Conservation (phyloP, 192 early-diverging fungal species). For the Polychytrium aggregatum region DNA sequence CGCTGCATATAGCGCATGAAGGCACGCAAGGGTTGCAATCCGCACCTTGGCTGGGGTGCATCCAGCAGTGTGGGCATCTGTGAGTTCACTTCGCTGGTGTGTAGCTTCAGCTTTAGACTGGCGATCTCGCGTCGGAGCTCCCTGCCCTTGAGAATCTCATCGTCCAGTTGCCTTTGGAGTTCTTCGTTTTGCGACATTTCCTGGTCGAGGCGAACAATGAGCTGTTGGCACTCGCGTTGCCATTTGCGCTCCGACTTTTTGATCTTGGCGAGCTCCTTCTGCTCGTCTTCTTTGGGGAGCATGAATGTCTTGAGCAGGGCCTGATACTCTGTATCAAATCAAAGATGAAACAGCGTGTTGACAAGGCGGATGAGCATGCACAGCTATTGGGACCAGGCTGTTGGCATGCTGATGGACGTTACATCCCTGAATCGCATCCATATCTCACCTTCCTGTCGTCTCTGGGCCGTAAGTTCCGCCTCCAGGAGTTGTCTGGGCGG, state of each 20-base stretch:
- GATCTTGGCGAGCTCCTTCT: constrained; percentile 28
- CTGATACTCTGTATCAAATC: constrained; percentile 25
- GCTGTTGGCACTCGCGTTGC: constrained; percentile 39
- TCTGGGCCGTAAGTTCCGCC: constrained; percentile 26
- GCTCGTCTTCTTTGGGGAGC: constrained; percentile 28
- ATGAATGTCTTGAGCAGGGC: constrained; percentile 29
- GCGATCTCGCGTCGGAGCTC: constrained; percentile 34
- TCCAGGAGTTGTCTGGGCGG: constrained; percentile 26
- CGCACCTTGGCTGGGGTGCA: too few species aligned
- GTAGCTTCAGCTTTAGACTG: too few species aligned
- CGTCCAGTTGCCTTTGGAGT: constrained; percentile 20
- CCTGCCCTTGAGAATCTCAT: constrained; percentile 24
- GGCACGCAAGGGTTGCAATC: too few species aligned
- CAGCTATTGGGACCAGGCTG: too few species aligned
- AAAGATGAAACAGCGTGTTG: neutral
- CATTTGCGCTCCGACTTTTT: constrained; percentile 25
- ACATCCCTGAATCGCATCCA: too few species aligned
- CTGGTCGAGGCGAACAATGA: constrained; percentile 32
- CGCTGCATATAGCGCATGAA: too few species aligned
- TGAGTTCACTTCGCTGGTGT: too few species aligned
- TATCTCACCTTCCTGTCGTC: constrained; percentile 27
- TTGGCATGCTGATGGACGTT: too few species aligned
- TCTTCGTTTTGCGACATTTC: constrained; percentile 31
- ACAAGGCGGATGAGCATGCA: neutral
- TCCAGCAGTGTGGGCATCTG: too few species aligned